These are phyloP conservation scores for Coelastrella sp. DNA, from an alignment of 139 green algal genomes.

Conservation along the genomic window DNA sequence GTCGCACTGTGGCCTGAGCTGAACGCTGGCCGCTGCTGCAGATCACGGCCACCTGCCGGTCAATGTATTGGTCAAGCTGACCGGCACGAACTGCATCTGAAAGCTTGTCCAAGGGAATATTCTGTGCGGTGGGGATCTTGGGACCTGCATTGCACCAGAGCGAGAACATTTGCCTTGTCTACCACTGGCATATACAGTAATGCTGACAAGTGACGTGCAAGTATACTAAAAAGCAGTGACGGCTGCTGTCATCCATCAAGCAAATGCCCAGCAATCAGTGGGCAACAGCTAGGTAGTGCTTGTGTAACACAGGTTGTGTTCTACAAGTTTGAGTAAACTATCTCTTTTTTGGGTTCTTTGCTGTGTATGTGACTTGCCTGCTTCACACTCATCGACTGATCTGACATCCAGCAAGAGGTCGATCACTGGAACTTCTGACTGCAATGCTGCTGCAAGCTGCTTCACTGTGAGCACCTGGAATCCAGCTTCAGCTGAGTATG, in stretches of 20 bases:
- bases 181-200: neutral
- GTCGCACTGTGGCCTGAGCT: conserved; percentile 35
- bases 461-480: conserved; percentile 8
- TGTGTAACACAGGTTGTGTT: no score
- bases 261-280: no score
- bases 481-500: conserved; percentile 20
- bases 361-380: no score
- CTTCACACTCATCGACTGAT: conserved; percentile 21
- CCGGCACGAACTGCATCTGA: conserved; percentile 15
- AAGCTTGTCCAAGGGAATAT: conserved; percentile 11
- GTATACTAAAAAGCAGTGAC: no score
- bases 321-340: no score
- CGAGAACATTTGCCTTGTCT: neutral
- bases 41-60: conserved; percentile 11
- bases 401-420: conserved; percentile 34
- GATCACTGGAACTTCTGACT: neutral
- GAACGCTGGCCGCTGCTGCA: conserved; percentile 24
- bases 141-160: conserved; percentile 17
- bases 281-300: no score
- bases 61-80: neutral
- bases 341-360: no score
- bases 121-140: neutral
- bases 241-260: no score
- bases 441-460: conserved; percentile 7
- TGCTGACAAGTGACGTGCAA: no score